phyloP scores from a whole-genome alignment of 148 eudicot species.

The Chenopodium formosanum region DNA sequence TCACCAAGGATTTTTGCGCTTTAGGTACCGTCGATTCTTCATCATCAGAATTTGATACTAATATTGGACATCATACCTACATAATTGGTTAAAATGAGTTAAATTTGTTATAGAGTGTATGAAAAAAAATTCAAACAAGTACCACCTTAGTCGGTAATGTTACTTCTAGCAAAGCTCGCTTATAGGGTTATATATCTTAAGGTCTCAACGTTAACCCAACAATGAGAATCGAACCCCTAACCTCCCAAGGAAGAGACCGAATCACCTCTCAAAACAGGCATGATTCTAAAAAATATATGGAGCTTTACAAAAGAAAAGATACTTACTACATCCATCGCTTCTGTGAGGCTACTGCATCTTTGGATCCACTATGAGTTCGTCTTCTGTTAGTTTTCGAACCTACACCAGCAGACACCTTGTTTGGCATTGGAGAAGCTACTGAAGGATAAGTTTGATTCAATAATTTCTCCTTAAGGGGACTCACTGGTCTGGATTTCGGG shows the following conservation, averaged over 20 bases:
- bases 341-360: conserved; percentile 23
- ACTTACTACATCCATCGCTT: conserved; percentile 33
- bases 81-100: background rate
- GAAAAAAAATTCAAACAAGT: no score
- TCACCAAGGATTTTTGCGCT: background rate
- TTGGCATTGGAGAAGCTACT: conserved; percentile 32
- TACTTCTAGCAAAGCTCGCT: background rate
- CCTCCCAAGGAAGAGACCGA: background rate
- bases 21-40: background rate
- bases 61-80: background rate
- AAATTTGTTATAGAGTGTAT: no score
- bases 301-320: background rate
- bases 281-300: background rate
- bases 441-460: conserved; percentile 41
- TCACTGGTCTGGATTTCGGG: conserved; percentile 38
- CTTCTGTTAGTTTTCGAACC: conserved; percentile 36
- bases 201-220: background rate
- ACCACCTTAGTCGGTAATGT: background rate
- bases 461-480: conserved; percentile 65
- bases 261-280: background rate
- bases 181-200: background rate
- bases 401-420: conserved; percentile 28
- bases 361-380: conserved; percentile 28
- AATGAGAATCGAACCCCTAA: background rate
- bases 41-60: background rate